Base-by-base conservation (phyloP, 495 filamentous ascomycete genomes). In the Amniculicola lignicola region DNA sequence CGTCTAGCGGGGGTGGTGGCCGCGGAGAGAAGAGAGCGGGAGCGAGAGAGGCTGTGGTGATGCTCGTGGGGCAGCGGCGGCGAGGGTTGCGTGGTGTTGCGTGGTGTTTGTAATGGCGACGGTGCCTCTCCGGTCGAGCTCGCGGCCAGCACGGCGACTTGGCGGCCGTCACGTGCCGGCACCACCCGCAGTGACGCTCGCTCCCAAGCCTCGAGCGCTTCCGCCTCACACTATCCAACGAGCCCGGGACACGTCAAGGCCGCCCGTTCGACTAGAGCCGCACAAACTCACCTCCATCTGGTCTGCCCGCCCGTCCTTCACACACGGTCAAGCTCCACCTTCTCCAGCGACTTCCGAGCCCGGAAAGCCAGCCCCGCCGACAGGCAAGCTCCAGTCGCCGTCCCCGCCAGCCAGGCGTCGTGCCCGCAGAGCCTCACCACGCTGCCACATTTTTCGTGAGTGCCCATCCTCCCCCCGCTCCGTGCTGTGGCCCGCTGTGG, bases 191-290 rank as follows among this genome's bases (percentile, higher is more conserved):
- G 21, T 23, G 40, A 27, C 35, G 37, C 22, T n/a, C 9, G 9
- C 33, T 24, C 11, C 36, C 18, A 10, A 12, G 36, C 24, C 27
- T 41, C 18, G 21, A 51, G 11, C 19, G 18, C 42, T 28, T 28
- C 41, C 56, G 29, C 47, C 47, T 53, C 40, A 40, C 57, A 36
- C 46, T 16, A 9, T 36, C 58, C 58, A 61, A 29, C 50, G 45
- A 51, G 16, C 27, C 25, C 6, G 11, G 56, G 58, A 61, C 58
- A 61, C 58, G 58, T 61, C 58, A 46, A 46, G 35, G 22, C 31
- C 21, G 38, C 24, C 11, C 19, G 28, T 23, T 24, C 16, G 14
- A 11, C 2, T 15, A 16, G 4, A n/a, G n/a, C n/a, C n/a, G n/a
- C n/a, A n/a, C n/a, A n/a, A n/a, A n/a, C n/a, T n/a, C 29, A 33